Percentiles rank a stretch among this genome's conserved stretches.
Conservation (phyloP, 495 filamentous ascomycete species). For the Neurospora sp. region DNA sequence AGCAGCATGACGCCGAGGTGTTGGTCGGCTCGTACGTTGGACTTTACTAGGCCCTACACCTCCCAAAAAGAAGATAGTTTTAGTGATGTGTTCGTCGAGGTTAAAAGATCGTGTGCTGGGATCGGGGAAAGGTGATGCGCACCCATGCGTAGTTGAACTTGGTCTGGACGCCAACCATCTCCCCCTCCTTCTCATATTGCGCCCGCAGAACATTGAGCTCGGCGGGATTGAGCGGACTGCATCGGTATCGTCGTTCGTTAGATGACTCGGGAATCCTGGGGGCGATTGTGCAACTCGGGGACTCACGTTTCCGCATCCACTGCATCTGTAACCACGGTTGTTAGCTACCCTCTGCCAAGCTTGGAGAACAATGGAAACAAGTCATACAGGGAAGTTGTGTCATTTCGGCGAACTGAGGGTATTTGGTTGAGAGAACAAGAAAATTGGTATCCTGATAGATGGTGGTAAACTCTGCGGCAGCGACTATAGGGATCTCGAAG, state of each 20-base stretch:
- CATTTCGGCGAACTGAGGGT: constrained; percentile 33
- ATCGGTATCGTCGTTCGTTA: background rate
- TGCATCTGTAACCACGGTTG: constrained; percentile 54
- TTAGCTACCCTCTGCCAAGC: constrained; percentile 3
- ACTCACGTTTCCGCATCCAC: constrained; percentile 90
- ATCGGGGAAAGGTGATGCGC: constrained; percentile 6
- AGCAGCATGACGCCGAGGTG: constrained; percentile 91
- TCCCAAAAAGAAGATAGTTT: too few relatives aligned
- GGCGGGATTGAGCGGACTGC: constrained; percentile 73
- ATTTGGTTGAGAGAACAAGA: background rate
- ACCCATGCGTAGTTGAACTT: constrained; percentile 99
- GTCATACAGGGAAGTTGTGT: constrained; percentile 58
- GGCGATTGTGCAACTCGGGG: background rate
- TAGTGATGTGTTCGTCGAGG: background rate
- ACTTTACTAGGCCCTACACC: constrained; percentile 73
- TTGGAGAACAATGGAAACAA: background rate
- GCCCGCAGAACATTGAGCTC: constrained; percentile 85
- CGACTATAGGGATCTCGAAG: background rate
- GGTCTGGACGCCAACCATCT: constrained; percentile 92
- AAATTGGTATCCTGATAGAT: background rate
- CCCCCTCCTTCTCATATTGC: constrained; percentile 94
- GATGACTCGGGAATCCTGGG: constrained; percentile 2
- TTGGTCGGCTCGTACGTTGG: constrained; percentile 68
- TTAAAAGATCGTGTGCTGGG: background rate
- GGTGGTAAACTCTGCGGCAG: background rate